phyloP scores from a whole-genome alignment of 495 filamentous ascomycete genomes.

The Aspergillus indologenus region DNA sequence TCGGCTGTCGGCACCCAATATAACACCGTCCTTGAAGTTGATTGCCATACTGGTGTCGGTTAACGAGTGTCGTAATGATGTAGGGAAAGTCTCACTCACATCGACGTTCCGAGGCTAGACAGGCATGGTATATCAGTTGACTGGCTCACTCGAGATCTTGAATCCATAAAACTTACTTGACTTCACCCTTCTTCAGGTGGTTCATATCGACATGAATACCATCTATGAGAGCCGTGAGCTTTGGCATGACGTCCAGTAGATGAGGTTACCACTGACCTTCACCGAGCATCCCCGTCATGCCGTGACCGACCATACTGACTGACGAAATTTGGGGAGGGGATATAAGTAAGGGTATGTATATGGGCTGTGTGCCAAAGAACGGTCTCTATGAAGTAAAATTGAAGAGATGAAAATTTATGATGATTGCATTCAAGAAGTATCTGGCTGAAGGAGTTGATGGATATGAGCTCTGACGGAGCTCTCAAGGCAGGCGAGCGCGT shows the following conservation, averaged over 20 bases:
- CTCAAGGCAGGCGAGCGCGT: constrained; percentile 24
- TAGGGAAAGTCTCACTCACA: constrained; percentile 58
- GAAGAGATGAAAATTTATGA: constrained; percentile 7
- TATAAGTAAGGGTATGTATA: background rate
- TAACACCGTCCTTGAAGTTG: constrained; percentile 96
- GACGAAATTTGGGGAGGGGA: background rate
- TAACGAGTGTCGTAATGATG: background rate
- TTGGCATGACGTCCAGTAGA: background rate
- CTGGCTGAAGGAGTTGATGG: constrained; percentile 15
- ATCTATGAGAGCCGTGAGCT: constrained; percentile 58
- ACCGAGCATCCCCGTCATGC: constrained; percentile 64
- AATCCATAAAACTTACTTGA: constrained; percentile 63
- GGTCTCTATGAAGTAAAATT: background rate
- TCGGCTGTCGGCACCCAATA: constrained; percentile 92
- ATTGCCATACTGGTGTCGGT: constrained; percentile 58
- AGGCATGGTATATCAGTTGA: background rate
- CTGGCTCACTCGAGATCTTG: background rate
- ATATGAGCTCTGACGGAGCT: constrained; percentile 34
- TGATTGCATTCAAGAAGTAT: constrained; percentile 10
- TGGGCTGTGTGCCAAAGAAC: background rate
- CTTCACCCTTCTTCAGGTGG: constrained; percentile 83
- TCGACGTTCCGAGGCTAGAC: constrained; percentile 87
- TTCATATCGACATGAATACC: constrained; percentile 99
- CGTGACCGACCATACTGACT: constrained; percentile 43
- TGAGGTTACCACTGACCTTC: constrained; percentile 56